Base-by-base conservation (phyloP, 2,329 filamentous ascomycete genomes). In the Arthrobotrys iridis region DNA sequence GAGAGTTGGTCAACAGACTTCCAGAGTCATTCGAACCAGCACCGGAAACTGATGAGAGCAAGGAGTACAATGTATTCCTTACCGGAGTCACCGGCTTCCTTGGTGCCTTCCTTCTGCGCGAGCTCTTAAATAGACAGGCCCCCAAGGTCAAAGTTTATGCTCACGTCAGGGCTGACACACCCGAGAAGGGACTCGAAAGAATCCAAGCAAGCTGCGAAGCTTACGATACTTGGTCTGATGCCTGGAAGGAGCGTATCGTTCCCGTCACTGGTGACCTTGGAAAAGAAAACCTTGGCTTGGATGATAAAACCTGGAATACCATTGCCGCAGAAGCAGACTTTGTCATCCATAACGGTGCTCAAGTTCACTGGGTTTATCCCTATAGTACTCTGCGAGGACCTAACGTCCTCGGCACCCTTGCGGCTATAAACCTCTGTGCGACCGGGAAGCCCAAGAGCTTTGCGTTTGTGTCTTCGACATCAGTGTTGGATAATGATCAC, bases 61-160 rank as follows among this genome's bases (percentile, higher is more conserved):
- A 81, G 37, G 57, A 73, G 30, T 37, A 41, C 43, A 93, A 90
- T 0, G 85, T 95, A 8, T 91, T 97, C 82, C 83, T 97, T 3
- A 97, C 93, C 1, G 93, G 94, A 45, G 93, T 92, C 2, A 97
- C 93, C 3, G 93, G 93, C 1, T 97, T 97, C 84, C 83, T 97
- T 18, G 93, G 93, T 26, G 87, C 91, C 0, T 96, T 93, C 80
- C 84, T 97, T 8, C 84, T 96, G 30, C 87, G 87, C 65, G 92
- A 96, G 65, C 82, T 97, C 0, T 85, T 97, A 0, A 86, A 87
- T 40, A 85, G 90, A 22, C 83, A 84, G 7, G 83, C 83, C 13
- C 86, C 84, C 15, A 82, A 83, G 15, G 84, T 88, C 11, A 89
- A 87, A 77, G 85, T 96, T 7, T 88, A 96, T 68, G 89, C 90